Base-by-base conservation (phyloP, 2,329 filamentous ascomycete species). In the Exophiala calicioides region DNA sequence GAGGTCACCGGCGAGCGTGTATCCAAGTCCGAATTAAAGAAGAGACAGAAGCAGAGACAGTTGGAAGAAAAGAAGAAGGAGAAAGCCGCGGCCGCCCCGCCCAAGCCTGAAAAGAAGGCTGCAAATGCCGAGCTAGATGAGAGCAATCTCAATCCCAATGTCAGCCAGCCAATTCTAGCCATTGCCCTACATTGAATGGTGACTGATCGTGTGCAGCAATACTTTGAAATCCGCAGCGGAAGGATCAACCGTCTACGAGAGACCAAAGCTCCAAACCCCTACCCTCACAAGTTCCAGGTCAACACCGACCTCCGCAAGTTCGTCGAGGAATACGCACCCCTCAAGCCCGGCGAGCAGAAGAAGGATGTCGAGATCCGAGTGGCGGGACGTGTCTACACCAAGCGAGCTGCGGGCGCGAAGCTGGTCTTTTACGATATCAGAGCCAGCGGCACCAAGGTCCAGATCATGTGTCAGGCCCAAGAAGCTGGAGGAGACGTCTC, bases 161-260 rank as follows among this genome's bases (percentile, higher is more conserved):
- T 86, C 63, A 65, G 77, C 74, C 21, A 12, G 15, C 31, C 5
- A 15, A 10, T 33, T 16, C 18, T 18, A 21, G 18, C 18, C 29
- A n/a, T 39, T 38, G n/a, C 18, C 40, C 16, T 26, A 48, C 33
- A 33, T 52, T 61, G 21, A 64, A 41, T 18, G 4, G n/a, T 8
- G 21, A 16, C 49, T 57, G 30, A 26, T 33, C 15, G 12, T 27
- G 18, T 35, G 42, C 62, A 86, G 81, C 84, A 88, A 84, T 98
- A 97, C 77, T 96, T 95, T 67, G 93, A 98, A 74, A 94, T 97
- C 66, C 87, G 93, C 55, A 94, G 86, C 63, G 82, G 88, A 59
- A 80, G 79, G 58, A 83, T 95, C 74, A 85, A 86, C 69, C 85
- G 85, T 62, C 79, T 91, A 55, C 80, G 85, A 62, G 75, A 84